Base-by-base conservation (phyloP, 768 basidiomycete genomes). In the Pisolithus albus region DNA sequence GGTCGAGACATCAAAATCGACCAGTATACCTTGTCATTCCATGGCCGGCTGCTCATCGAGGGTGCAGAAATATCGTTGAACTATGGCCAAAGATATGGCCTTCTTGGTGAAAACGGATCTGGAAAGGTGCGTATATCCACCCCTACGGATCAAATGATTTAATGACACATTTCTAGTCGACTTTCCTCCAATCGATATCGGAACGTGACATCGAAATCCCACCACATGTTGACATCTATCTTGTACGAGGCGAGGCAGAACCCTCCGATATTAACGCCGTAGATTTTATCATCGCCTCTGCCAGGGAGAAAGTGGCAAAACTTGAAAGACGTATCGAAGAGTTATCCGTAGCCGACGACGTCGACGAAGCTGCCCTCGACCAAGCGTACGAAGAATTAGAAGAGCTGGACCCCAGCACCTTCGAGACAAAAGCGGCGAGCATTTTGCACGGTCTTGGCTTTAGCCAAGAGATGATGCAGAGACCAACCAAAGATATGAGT, bases 401-500 rank as follows among this genome's bases (percentile, higher is more conserved):
- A 70, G 95, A 96, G 69, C 75, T 99, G 70, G 95, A 99, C 72
- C 94, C 96, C 2, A 79, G 70, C 55, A 96, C 93, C 5, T 99
- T 99, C 65, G 96, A 98, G 70, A 79, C 85, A 36, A 98, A 98
- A 72, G 95, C 96, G 1, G 88, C 87, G 48, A 88, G 88, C 59
- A 95, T 99, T 60, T 80, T 98, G n/a, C 89, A 95, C 61, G 96
- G 95, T 82, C 82, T 99, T 37, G 95, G 95, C 15, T 99, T 99
- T 74, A 76, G 78, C 45, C 80, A 79, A 61, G 65, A 74, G 49
- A 98, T 98, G 95, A 96, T 98, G 94, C 80, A 80, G 69, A 89
- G 86, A 69, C 88, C 93, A 4, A 99, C 95, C 28, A 95, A 92
- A 72, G 95, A 99, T 67, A 99, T 99, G 95, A 86, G 83, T 62